These are phyloP conservation scores for Parathielavia appendiculata DNA, from an alignment of 495 filamentous ascomycete species.

Conservation along the genomic window DNA sequence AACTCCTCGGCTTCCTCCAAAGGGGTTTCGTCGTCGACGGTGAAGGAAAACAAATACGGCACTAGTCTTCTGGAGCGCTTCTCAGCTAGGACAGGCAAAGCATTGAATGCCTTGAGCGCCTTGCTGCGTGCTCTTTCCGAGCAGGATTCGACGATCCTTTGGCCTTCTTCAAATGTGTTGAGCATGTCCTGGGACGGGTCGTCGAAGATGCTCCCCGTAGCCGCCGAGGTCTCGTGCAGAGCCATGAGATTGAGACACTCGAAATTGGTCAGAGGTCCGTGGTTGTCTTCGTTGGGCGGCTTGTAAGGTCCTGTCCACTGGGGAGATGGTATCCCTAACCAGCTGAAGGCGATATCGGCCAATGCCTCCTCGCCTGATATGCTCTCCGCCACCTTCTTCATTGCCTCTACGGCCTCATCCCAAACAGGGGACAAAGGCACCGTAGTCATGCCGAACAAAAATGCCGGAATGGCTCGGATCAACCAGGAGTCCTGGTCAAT, in stretches of 20 bases:
- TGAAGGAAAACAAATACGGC: slow-evolving; percentile 80
- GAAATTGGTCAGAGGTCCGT: slow-evolving; percentile 56
- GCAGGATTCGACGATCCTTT: slow-evolving; percentile 38
- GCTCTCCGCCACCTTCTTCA: slow-evolving; percentile 68
- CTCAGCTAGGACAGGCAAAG: slow-evolving; percentile 70
- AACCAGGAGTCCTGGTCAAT: slow-evolving; percentile 58
- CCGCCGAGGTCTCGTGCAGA: slow-evolving; percentile 45
- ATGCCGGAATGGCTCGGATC: slow-evolving; percentile 65
- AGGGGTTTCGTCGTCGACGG: slow-evolving; percentile 45
- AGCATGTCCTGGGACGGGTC: slow-evolving; percentile 47
- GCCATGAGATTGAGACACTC: slow-evolving; percentile 70
- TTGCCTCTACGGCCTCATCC: slow-evolving; percentile 70
- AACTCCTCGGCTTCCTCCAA: slow-evolving; percentile 46
- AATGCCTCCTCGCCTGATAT: slow-evolving; percentile 68
- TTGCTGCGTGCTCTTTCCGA: slow-evolving; percentile 57
- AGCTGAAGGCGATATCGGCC: slow-evolving; percentile 67
- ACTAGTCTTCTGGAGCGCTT: slow-evolving; percentile 78
- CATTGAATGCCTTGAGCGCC: slow-evolving; percentile 72
- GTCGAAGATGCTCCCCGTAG: slow-evolving; percentile 36
- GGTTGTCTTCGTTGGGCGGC: slow-evolving; percentile 21
- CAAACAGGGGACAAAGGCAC: slow-evolving; percentile 75
- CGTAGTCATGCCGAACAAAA: slow-evolving; percentile 84
- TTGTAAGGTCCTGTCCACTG: slow-evolving; percentile 37
- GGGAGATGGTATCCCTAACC: slow-evolving; percentile 61
- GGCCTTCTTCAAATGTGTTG: slow-evolving; percentile 44